A percentile compares a stretch with the other conserved stretches of the same genome.
Conservation (phyloP, 352 stramenopile species). For the Globisporangium radiosum region DNA sequence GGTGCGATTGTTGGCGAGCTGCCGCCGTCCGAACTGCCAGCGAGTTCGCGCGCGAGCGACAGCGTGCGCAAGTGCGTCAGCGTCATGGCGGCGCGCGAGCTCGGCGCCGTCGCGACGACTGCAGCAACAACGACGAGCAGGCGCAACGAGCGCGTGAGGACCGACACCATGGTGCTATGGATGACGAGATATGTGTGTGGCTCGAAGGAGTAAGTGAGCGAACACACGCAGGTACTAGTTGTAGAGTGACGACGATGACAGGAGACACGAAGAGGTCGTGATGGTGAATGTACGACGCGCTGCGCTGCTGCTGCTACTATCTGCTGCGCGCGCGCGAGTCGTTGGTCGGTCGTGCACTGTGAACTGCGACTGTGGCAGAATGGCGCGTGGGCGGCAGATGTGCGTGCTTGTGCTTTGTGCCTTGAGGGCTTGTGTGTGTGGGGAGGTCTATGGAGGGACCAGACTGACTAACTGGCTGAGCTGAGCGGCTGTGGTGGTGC, state of each 20-base stretch:
- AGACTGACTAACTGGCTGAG: not conserved
- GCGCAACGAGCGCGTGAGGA: constrained; percentile 6
- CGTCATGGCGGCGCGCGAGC: too few species aligned
- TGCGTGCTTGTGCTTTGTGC: not conserved
- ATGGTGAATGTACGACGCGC: not conserved
- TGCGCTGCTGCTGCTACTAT: not conserved
- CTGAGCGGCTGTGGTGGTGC: too few species aligned
- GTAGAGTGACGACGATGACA: too few species aligned
- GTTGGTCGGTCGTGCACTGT: not conserved
- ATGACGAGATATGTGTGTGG: not conserved
- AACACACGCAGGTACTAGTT: too few species aligned
- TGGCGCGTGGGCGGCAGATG: not conserved
- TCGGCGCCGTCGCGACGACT: constrained; percentile 1
- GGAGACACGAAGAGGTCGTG: not conserved
- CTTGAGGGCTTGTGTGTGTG: not conserved
- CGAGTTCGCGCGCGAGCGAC: constrained; percentile 2
- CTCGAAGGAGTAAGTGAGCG: too few species aligned
- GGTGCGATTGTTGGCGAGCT: not conserved
- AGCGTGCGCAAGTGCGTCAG: not conserved
- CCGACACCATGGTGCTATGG: not conserved
- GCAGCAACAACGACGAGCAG: constrained; percentile 6
- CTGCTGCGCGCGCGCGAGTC: not conserved
- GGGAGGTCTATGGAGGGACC: too few species aligned
- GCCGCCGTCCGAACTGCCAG: constrained; percentile 1
- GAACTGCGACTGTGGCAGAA: not conserved